These are phyloP conservation scores for Sequoia sempervirens DNA, from an alignment of 75 land plant species.

Conservation along the genomic window DNA sequence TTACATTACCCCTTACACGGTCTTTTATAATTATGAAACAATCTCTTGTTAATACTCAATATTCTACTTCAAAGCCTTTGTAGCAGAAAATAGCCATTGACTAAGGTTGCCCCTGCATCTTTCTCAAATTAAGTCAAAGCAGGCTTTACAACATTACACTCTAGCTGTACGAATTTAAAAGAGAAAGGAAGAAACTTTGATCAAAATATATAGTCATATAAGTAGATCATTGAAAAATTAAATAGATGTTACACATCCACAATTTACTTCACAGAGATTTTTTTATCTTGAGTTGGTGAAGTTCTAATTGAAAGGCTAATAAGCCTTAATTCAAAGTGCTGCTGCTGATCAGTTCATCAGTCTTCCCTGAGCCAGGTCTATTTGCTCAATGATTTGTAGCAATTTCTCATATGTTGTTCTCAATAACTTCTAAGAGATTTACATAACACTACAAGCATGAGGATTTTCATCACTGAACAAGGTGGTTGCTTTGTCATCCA, in stretches of 20 bases:
- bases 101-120: too few relatives aligned
- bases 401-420: neutral
- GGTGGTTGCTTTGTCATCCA: slow-evolving; percentile 61
- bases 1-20: too few relatives aligned
- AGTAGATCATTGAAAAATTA: neutral
- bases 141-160: too few relatives aligned
- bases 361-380: neutral
- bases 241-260: neutral
- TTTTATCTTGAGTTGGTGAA: neutral
- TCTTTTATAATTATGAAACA: too few relatives aligned
- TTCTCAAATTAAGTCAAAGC: too few relatives aligned
- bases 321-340: neutral
- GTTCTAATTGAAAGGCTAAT: neutral
- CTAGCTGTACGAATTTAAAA: too few relatives aligned
- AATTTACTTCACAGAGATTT: neutral
- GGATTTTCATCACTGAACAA: slow-evolving; percentile 73
- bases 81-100: neutral
- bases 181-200: too few relatives aligned
- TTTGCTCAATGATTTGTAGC: neutral
- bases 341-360: neutral
- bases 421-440: neutral
- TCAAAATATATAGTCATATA: neutral
- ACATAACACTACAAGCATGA: slow-evolving; percentile 63
- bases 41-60: too few relatives aligned
- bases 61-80: too few relatives aligned